Percentiles rank a stretch among this genome's conserved stretches.
These are phyloP conservation scores for Gossypium turneri DNA, from an alignment of 345 rosid species.

Conservation along the genomic window DNA sequence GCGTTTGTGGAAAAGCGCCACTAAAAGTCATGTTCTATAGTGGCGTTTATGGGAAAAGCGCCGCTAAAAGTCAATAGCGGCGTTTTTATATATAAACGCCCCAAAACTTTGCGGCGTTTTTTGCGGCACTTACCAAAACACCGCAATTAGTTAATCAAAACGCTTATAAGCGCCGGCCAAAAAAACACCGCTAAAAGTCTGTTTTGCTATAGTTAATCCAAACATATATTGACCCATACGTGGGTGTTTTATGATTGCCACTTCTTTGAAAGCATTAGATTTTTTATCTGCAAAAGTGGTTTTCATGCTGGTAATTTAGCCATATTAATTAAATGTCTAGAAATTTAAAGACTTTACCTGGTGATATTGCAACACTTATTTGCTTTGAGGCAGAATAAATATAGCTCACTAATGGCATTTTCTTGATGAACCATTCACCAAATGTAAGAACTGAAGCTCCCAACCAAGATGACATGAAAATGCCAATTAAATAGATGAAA, in stretches of 20 bases:
- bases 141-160: too few species aligned
- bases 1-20: too few species aligned
- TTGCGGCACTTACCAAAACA: too few species aligned
- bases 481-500: constrained; percentile 62
- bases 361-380: constrained; percentile 73
- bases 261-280: constrained; percentile 70
- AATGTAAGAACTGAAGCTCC: constrained; percentile 43
- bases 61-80: too few species aligned
- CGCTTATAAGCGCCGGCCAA: too few species aligned
- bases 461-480: constrained; percentile 33
- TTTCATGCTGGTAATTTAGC: too few species aligned
- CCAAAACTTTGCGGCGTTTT: too few species aligned
- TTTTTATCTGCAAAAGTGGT: constrained; percentile 45
- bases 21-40: too few species aligned
- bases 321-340: too few species aligned
- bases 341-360: constrained; percentile 30
- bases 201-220: constrained; percentile 3
- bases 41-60: too few species aligned
- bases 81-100: too few species aligned
- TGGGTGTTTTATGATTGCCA: constrained; percentile 69
- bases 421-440: constrained; percentile 79
- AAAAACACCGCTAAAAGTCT: too few species aligned
- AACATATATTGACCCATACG: constrained; percentile 56
- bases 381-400: constrained; percentile 76
- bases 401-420: constrained; percentile 67